These are phyloP conservation scores for Albatrellus sp. DNA, from an alignment of 1,284 basidiomycete genomes.

Conservation along the genomic window DNA sequence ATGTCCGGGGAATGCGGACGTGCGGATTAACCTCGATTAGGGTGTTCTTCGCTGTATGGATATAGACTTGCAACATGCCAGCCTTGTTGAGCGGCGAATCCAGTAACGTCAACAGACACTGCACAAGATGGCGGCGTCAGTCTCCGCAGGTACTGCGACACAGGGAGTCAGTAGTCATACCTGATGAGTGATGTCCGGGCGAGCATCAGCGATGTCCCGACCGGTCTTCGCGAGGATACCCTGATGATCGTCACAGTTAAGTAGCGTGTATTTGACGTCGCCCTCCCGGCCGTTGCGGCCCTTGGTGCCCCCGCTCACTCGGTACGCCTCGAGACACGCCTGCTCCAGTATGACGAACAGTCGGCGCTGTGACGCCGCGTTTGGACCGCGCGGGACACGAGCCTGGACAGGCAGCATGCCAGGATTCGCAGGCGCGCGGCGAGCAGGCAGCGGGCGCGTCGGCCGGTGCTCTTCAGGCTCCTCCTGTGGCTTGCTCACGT, in stretches of 20 bases:
- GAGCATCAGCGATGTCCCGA: conserved; percentile 93
- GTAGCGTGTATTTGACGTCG: conserved; percentile 90
- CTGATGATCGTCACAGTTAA: conserved; percentile 99
- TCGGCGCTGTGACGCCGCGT: conserved; percentile 36
- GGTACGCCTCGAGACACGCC: conserved; percentile 93
- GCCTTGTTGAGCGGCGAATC: conserved; percentile 99
- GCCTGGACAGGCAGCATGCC: conserved; percentile 73
- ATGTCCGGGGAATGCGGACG: conserved; percentile 94
- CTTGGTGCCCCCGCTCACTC: conserved; percentile 55
- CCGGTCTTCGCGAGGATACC: conserved; percentile 97
- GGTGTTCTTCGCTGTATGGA: conserved; percentile 94
- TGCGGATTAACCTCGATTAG: conserved; percentile 98
- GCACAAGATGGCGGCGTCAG: neutral
- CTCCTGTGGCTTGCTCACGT: neutral
- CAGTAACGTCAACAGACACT: conserved; percentile 93
- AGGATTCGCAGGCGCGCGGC: conserved; percentile 49
- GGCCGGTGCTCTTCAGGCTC: conserved; percentile 23
- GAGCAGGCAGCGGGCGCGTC: conserved; percentile 34
- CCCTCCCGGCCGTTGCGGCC: conserved; percentile 40
- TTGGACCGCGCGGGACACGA: conserved; percentile 51
- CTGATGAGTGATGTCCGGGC: conserved; percentile 99
- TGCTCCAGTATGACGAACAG: conserved; percentile 89
- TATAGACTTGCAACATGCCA: conserved; percentile 93
- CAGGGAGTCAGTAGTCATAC: conserved; percentile 29
- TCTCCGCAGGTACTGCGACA: neutral